phyloP scores from a whole-genome alignment of 192 early-diverging fungal species.

The Fimicolochytrium jonesii region DNA sequence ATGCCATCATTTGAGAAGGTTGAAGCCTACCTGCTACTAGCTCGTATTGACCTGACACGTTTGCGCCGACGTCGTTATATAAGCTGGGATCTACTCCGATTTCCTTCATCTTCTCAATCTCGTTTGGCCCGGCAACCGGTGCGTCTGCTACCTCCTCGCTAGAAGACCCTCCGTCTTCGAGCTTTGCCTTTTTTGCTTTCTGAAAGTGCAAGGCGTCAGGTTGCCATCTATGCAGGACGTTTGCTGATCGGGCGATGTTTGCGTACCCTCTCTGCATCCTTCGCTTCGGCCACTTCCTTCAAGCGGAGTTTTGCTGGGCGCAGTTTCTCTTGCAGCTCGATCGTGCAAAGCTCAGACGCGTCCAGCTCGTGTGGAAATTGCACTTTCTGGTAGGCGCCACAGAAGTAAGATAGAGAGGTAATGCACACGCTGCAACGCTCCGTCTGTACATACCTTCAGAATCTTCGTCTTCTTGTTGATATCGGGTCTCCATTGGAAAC shows the following conservation, averaged over 20 bases:
- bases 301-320: constrained; percentile 45
- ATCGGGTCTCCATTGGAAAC: constrained; percentile 91
- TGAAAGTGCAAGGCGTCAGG: constrained; percentile 14
- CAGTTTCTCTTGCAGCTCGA: constrained; percentile 75
- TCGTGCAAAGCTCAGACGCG: constrained; percentile 77
- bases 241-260: too few species aligned
- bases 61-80: constrained; percentile 74
- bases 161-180: neutral
- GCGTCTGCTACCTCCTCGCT: constrained; percentile 14
- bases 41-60: constrained; percentile 88
- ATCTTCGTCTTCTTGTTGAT: constrained; percentile 86
- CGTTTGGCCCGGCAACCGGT: neutral
- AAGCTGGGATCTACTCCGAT: constrained; percentile 65
- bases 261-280: constrained; percentile 36
- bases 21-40: constrained; percentile 58
- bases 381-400: too few species aligned
- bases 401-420: too few species aligned
- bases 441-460: constrained; percentile 71
- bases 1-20: too few species aligned
- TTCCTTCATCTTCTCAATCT: constrained; percentile 40
- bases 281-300: constrained; percentile 69
- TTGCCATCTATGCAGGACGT: too few species aligned
- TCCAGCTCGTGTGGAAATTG: constrained; percentile 93
- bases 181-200: constrained; percentile 31
- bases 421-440: too few species aligned